Conservation (phyloP, 495 filamentous ascomycete species). For the Penicillium lividum region DNA sequence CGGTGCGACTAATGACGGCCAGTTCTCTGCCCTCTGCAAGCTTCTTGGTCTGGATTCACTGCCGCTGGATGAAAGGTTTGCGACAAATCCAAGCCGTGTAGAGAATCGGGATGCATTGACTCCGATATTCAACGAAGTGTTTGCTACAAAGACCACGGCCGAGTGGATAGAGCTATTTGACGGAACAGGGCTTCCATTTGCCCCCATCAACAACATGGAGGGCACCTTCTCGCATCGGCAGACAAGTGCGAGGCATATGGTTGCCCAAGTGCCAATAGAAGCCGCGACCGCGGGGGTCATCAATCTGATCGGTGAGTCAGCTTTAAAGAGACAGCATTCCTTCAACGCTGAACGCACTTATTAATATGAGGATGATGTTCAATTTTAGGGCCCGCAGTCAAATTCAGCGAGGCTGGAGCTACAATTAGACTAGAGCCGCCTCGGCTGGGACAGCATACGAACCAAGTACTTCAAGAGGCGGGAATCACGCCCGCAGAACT, state of each 20-base stretch:
- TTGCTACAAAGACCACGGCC: constrained; percentile 70
- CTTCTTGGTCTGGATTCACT: constrained; percentile 72
- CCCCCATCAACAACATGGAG: constrained; percentile 87
- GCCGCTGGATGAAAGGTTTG: constrained; percentile 69
- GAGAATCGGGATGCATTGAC: constrained; percentile 72
- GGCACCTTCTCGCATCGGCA: constrained; percentile 79
- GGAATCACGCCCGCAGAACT: no score
- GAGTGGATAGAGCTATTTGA: constrained; percentile 87
- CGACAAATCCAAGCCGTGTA: constrained; percentile 77
- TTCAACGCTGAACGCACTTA: no score
- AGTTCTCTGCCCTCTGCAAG: constrained; percentile 85
- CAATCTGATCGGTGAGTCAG: constrained; percentile 59
- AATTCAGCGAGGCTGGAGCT: constrained; percentile 74
- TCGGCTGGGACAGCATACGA: constrained; percentile 83
- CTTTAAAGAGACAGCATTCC: neutral
- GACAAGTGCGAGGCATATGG: no score
- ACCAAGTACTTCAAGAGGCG: constrained; percentile 24
- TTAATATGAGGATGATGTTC: no score
- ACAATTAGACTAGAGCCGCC: constrained; percentile 71
- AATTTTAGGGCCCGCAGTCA: constrained; percentile 66
- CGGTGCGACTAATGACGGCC: constrained; percentile 86
- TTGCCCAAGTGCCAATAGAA: no score
- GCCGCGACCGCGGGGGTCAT: no score
- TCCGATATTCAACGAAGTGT: constrained; percentile 68
- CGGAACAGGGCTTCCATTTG: constrained; percentile 86